Evolutionary conservation across 768 basidiomycete species (phyloP).

Genomic region (Tricholoma furcatifolium): DNA sequence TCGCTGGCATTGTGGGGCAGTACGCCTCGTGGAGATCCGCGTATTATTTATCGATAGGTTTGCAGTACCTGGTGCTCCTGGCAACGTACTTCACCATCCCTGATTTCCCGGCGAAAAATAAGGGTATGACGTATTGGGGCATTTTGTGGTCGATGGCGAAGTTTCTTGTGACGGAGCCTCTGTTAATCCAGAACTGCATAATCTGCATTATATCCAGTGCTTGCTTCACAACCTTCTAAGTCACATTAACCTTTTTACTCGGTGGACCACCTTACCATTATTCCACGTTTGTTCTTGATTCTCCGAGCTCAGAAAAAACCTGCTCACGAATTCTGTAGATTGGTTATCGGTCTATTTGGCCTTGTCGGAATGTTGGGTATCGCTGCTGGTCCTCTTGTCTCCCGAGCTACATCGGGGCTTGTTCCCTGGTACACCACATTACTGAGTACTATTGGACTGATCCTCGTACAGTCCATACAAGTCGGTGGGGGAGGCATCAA

Average conservation of each 20-base stretch:
- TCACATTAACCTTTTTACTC: conserved; percentile 79
- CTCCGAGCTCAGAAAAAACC: too few relatives aligned
- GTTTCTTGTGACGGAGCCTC: conserved; percentile 72
- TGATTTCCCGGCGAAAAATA: conserved; percentile 78
- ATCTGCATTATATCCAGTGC: conserved; percentile 60
- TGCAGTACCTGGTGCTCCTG: conserved; percentile 59
- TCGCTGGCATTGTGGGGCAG: conserved; percentile 71
- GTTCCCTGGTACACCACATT: conserved; percentile 77
- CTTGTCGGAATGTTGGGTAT: conserved; percentile 71
- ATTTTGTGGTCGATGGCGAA: conserved; percentile 76
- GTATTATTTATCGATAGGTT: conserved; percentile 72
- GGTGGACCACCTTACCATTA: conserved; percentile 73
- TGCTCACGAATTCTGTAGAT: too few relatives aligned
- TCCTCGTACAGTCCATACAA: conserved; percentile 59
- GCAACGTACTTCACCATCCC: conserved; percentile 66
- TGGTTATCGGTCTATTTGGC: conserved; percentile 70
- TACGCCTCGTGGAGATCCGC: conserved; percentile 70
- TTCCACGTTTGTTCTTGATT: conserved; percentile 58
- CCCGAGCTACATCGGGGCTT: conserved; percentile 62
- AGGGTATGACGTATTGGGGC: conserved; percentile 56
- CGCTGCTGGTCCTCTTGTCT: conserved; percentile 62
- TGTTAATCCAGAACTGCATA: conserved; percentile 65
- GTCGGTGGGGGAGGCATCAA: conserved; percentile 65
- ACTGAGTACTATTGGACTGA: conserved; percentile 43
- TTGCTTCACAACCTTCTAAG: too few relatives aligned